These are phyloP conservation scores for Pseudocercospora macadamiae DNA, from an alignment of 2,329 filamentous ascomycete species.

Conservation along the genomic window DNA sequence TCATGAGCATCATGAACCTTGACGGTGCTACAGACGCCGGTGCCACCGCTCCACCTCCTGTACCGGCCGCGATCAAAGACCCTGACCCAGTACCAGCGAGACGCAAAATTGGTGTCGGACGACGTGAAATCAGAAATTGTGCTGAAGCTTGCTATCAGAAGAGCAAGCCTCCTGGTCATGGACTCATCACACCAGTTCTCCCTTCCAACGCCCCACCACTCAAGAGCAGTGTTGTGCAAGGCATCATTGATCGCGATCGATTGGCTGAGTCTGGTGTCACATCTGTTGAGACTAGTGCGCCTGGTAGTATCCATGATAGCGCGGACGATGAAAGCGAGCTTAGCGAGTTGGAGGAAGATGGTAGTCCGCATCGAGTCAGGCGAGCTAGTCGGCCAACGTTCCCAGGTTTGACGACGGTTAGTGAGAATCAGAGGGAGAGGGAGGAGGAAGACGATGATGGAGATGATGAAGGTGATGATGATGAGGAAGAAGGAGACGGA, in stretches of 20 bases:
- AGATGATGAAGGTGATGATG: constrained; percentile 57
- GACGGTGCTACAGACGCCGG: constrained; percentile 31
- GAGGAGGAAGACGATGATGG: constrained; percentile 43
- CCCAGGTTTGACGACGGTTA: not conserved
- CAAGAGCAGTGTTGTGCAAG: constrained; percentile 25
- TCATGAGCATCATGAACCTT: constrained; percentile 40
- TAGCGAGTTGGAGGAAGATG: constrained; percentile 53
- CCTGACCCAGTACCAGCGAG: constrained; percentile 31
- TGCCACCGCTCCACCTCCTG: constrained; percentile 10
- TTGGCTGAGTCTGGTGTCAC: constrained; percentile 37
- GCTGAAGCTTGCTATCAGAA: constrained; percentile 59
- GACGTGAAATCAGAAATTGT: constrained; percentile 61
- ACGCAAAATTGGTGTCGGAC: constrained; percentile 61
- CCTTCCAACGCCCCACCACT: constrained; percentile 2
- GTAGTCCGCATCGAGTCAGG: not conserved
- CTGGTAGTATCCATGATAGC: constrained; percentile 58
- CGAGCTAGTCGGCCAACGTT: not conserved
- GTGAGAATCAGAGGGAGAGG: constrained; percentile 17
- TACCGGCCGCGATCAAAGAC: constrained; percentile 20
- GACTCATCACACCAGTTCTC: constrained; percentile 13
- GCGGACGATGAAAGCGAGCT: constrained; percentile 60
- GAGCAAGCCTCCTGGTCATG: constrained; percentile 20
- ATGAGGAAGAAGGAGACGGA: constrained; percentile 33
- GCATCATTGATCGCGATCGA: constrained; percentile 33
- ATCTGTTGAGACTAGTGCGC: constrained; percentile 53